Evolutionary conservation across 2,329 filamentous ascomycete species (phyloP), one percentile per base, ranked within the genome.

Genomic region (Xylariaceae sp.): DNA sequence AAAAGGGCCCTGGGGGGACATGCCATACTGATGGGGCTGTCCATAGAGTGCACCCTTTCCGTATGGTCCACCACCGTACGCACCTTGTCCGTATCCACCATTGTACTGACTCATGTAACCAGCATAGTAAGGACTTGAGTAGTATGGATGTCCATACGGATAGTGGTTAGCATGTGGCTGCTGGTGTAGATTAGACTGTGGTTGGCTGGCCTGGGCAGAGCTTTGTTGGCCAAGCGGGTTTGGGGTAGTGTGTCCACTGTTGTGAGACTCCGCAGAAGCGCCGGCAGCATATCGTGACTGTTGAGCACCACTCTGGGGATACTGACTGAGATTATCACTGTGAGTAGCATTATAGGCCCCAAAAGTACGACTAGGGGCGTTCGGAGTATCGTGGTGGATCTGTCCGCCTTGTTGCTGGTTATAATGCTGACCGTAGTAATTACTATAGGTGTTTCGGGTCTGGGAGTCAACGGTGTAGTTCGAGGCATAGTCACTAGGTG

Each of bases 171-270:
- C 60, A 37, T 66, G 67, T 10, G 65, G 67, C 65, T 71, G 67
- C 48, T 72, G 72, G 56, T 76, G 74, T 45, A 70, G 63, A 52
- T 73, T 73, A 2, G 73, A 69, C 58, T 78, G 76, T 1, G 71
- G 67, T 60, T 74, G 74, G 51, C 54, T 69, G 62, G 52, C 57
- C 58, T 65, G 70, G 40, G 53, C 70, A 65, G 65, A 68, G 60
- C 65, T 71, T 45, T 75, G 77, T 69, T 84, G 82, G 10, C 77
- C 76, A 41, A 88, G 81, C 23, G 93, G 92, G 77, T 96, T 95
- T 37, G 93, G 93, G 2, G 93, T 97, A 67, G 89, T 93, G 73
- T 95, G 89, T 44, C 92, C 93, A 71, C 91, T 96, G 77, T 89
- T 91, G 68, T 92, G 90, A 59, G 84, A 83, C 52, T 96, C 91